Base-by-base conservation (phyloP, 2,329 filamentous ascomycete species). In the Colletotrichum phormii region DNA sequence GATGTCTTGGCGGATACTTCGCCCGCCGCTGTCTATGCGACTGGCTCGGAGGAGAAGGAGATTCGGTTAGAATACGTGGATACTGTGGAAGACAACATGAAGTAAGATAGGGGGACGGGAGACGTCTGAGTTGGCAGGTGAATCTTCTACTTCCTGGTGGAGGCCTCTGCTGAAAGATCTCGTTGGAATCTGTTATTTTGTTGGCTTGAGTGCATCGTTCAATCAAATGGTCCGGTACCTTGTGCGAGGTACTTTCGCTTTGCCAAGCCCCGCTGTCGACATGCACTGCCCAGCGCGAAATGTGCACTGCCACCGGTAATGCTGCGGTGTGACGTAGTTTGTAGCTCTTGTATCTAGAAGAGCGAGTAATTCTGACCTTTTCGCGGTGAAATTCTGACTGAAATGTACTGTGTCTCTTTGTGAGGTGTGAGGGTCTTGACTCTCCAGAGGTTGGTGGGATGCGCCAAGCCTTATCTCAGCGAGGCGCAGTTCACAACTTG, bases 401-500 rank as follows among this genome's bases (percentile, higher is more conserved):
- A 8, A 2, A 6, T n/a, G n/a, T 5, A 2, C 11, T 37, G 46
- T 6, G 33, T 35, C 35, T 31, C 24, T 22, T 22, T n/a, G 6
- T 13, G 22, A 7, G 37, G 12, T 61, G 8, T 46, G 46, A 46
- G 15, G 12, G n/a, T 26, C 29, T 18, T n/a, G 13, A 11, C 3
- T 26, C 29, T 24, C 22, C 8, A 9, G n/a, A 35, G 24, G 24
- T 8, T 53, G 46, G 46, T 18, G 2, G n/a, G 60, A 33, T 7
- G 46, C 42, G 60, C 46, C 60, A 53, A 63, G 60, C 13, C 35
- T 63, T 49, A 37, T 26, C n/a, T 18, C 8, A 18, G 24, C 29
- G 60, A 53, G 60, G 60, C 60, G 60, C 60, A 63, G 60, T 42
- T 24, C 29, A n/a, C 49, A n/a, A 11, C 31, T 22, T 35, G 22